Base-by-base conservation (phyloP, 177 flowering plant species). In the Tripterygium wilfordii region DNA sequence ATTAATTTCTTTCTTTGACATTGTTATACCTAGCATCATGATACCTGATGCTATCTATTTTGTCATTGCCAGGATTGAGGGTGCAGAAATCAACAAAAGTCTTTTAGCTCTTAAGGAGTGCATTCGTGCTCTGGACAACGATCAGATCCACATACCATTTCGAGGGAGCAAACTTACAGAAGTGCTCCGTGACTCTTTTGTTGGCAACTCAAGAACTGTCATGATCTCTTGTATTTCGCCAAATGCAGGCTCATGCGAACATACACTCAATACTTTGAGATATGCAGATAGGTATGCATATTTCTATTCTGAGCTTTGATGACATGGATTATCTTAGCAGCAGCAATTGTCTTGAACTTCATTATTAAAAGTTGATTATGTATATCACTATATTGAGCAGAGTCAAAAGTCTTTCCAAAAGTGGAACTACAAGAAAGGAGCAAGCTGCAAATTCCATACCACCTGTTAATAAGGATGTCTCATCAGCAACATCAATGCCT, bases 151-250 rank as follows among this genome's bases (percentile, higher is more conserved):
- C 63, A 94, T 94, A 53, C 99, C 99, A 56, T 94, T 94, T 58
- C 97, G 99, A 47, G 99, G 99, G 49, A 94, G 99, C 80, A 94
- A 94, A 70, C 90, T 94, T 48, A 94, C 99, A 15, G 99, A 94
- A 69, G 99, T 94, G 57, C 96, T 94, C 26, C 95, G 99, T 32
- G 99, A 94, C 67, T 94, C 99, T 47, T 94, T 94, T 67, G 95
- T 94, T 56, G 99, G 99, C 27, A 89, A 94, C 65, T 94, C 99
- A 26, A 81, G 71, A 67, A 94, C 99, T 30, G 99, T 94, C 29
- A 94, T 94, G 99, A 94, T 94, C 42, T 90, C 99, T 49, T 94
- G 99, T 72, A 87, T 94, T 53, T 94, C 99, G 42, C 99, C 99
- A 51, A 85, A 85, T 77, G 92, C 96, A 27, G 96, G 96, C n/a